Conservation (phyloP, 164 flowering plant genomes). For the Sextonia rubra region DNA sequence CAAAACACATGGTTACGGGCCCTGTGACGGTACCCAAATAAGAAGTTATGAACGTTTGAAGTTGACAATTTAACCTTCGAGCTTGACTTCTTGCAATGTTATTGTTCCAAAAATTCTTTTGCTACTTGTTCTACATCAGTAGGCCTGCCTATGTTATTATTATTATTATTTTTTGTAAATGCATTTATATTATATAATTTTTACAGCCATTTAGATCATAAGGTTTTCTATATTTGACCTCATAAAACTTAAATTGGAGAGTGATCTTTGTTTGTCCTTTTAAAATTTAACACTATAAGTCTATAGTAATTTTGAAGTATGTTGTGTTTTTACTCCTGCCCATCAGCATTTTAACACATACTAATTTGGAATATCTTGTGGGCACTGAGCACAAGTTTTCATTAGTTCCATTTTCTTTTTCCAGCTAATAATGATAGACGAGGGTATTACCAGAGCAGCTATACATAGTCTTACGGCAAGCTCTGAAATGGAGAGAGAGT, state of each 20-base stretch:
- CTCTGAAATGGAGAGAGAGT: conserved; percentile 49
- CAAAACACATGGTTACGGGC: too few relatives aligned
- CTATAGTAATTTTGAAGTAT: not conserved
- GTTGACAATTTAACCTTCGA: too few relatives aligned
- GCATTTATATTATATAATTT: not conserved
- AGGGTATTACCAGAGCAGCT: conserved; percentile 47
- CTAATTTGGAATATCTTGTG: not conserved
- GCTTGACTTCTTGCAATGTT: too few relatives aligned
- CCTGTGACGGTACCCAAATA: too few relatives aligned
- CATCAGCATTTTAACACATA: not conserved
- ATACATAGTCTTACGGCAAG: conserved; percentile 53
- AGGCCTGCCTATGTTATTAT: not conserved
- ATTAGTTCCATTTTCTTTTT: not conserved
- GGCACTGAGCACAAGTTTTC: not conserved
- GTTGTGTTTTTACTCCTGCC: not conserved
- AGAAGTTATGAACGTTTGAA: too few relatives aligned
- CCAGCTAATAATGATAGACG: conserved; percentile 46
- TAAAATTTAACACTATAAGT: not conserved
- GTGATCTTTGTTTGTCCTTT: not conserved
- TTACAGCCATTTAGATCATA: not conserved
- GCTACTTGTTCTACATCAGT: too few relatives aligned
- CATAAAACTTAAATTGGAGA: not conserved
- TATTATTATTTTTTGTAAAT: not conserved
- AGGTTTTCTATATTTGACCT: not conserved
- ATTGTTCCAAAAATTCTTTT: too few relatives aligned